Percentiles rank a stretch among this genome's conserved stretches.
Conservation (phyloP, 371 early-diverging fungal genomes). For the Mortierella sp. region DNA sequence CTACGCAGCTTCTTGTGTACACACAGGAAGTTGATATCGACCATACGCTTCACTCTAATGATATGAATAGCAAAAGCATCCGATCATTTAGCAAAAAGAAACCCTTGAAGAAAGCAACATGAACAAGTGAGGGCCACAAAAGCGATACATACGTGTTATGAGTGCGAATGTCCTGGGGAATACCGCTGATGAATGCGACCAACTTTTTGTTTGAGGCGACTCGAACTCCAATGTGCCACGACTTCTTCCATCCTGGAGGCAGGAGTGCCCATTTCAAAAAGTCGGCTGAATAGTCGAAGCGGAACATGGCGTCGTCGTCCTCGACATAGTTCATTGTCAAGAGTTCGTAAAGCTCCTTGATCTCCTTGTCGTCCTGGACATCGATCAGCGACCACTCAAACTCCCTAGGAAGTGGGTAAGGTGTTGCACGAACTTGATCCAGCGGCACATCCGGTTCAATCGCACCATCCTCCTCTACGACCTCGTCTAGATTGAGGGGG, state of each 20-base stretch:
- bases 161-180: slow-evolving; percentile 84
- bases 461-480: slow-evolving; percentile 77
- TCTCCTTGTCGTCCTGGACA: slow-evolving; percentile 79
- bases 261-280: slow-evolving; percentile 95
- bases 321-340: slow-evolving; percentile 95
- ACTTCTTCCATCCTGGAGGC: slow-evolving; percentile 90
- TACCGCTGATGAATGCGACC: slow-evolving; percentile 95
- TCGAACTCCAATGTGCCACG: slow-evolving; percentile 95
- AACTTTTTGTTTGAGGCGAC: slow-evolving; percentile 84
- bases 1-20: slow-evolving; percentile 95
- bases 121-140: too few species aligned
- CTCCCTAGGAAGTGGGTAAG: slow-evolving; percentile 85
- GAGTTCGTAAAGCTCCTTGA: slow-evolving; percentile 88
- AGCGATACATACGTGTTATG: slow-evolving; percentile 67
- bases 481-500: slow-evolving; percentile 67
- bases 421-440: slow-evolving; percentile 85
- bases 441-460: slow-evolving; percentile 83
- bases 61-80: not conserved
- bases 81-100: too few species aligned
- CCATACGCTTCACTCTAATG: slow-evolving; percentile 68
- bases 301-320: slow-evolving; percentile 93
- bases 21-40: slow-evolving; percentile 99
- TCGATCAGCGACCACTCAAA: slow-evolving; percentile 92
- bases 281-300: slow-evolving; percentile 93
- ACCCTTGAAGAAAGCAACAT: too few species aligned